Evolutionary conservation across 140 eudicot genomes (phyloP), one percentile per base, ranked within the genome.

Genomic region (Bidens hawaiensis): DNA sequence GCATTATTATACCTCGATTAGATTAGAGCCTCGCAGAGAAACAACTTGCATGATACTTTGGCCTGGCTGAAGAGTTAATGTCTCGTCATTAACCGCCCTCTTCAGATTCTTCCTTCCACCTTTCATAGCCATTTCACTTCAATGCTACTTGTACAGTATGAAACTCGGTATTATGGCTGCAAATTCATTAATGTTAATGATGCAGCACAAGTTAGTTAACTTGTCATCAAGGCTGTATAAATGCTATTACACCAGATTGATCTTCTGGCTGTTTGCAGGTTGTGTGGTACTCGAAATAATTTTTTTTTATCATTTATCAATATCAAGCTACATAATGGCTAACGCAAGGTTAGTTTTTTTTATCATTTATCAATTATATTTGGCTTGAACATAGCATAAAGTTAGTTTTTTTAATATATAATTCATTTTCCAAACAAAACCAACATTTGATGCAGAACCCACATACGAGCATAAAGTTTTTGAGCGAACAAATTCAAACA

Each of bases 1-100:
- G 11, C 41, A 63, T 43, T 6, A 13, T 0, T 50, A 38, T 80
- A 91, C 99, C 96, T 91, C 95, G 9, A 91, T 85, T 14, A 82
- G 83, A 76, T 91, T 91, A 73, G 94, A 84, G 59, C 98, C 98
- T 65, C 96, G 82, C 22, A 85, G 79, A 40, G 91, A 85, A 26
- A 88, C 77, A 38, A 88, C 99, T 79, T 82, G 99, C 96, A 91
- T 82, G 36, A 91, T 78, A 69, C 75, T 82, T 68, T 91, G 95
- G 26, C 87, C 93, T 17, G 76, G 33, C 58, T 78, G 75, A 62
- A 89, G 89, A 46, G 79, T 58, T 17, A 76, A 64, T 3, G 54
- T 62, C 64, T 74, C 77, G 12, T 81, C 93, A 59, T 78, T 82
- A 10, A 69, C 81, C 3, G 83, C 95, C 69, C 93, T 78, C 78